Percentiles rank a stretch among this genome's conserved stretches.
phyloP scores from a whole-genome alignment of 768 basidiomycete genomes.

The Lepiota venenata region DNA sequence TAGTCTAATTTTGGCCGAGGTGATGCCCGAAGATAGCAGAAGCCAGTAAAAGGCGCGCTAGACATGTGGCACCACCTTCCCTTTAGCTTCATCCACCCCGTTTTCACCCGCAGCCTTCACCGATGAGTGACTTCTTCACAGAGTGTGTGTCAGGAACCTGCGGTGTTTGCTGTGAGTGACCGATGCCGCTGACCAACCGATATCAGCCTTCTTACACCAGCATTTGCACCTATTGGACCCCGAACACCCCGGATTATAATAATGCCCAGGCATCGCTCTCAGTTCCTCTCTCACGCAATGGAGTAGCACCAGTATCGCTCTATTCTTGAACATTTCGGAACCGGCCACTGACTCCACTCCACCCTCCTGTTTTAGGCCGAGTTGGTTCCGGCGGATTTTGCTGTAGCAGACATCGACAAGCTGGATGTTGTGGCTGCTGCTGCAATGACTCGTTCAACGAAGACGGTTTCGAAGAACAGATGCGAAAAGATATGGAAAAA shows the following conservation, averaged over 20 bases:
- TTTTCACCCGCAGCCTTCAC: not conserved
- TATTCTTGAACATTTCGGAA: not conserved
- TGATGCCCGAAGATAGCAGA: no score
- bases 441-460: slow-evolving; percentile 41
- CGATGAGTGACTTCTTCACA: slow-evolving; percentile 1
- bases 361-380: not conserved
- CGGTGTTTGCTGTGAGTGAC: slow-evolving; percentile 25
- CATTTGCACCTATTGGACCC: not conserved
- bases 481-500: slow-evolving; percentile 33
- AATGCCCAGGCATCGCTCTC: not conserved
- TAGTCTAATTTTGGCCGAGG: no score
- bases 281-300: slow-evolving; percentile 15
- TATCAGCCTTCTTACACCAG: not conserved
- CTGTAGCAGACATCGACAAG: slow-evolving; percentile 19
- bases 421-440: slow-evolving; percentile 47
- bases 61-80: not conserved
- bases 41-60: not conserved
- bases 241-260: not conserved
- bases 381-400: slow-evolving; percentile 31
- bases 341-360: not conserved
- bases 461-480: slow-evolving; percentile 38
- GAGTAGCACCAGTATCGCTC: slow-evolving; percentile 23
- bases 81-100: not conserved
- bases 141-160: slow-evolving; percentile 19
- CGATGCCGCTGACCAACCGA: not conserved